Evolutionary conservation across 352 stramenopile species (phyloP), one percentile per base, ranked within the genome.

Genomic region (Pilasporangium apinafurcum): DNA sequence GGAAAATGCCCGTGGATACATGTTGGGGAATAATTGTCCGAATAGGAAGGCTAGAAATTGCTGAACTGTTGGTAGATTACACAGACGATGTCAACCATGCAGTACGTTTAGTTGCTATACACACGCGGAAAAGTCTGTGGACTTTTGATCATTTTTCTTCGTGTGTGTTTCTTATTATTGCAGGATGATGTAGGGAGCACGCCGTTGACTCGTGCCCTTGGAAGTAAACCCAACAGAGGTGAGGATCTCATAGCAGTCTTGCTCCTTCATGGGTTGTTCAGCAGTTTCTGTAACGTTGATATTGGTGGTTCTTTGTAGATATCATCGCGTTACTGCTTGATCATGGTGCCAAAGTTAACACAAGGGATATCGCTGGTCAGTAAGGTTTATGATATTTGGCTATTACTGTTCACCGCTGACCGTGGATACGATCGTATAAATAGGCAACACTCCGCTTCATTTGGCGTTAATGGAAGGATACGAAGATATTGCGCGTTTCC

Each of bases 391-490:
- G n/a, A 5, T 13, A n/a, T 13, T 38, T n/a, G n/a, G n/a, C n/a
- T n/a, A n/a, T n/a, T n/a, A n/a, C n/a, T n/a, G n/a, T n/a, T n/a
- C n/a, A n/a, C n/a, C n/a, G n/a, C n/a, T n/a, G n/a, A n/a, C n/a
- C n/a, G n/a, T n/a, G n/a, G n/a, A n/a, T n/a, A n/a, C n/a, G n/a
- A n/a, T n/a, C 1, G 36, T 37, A 3, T 12, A 22, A 16, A 2
- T 34, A 79, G 77, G 77, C 33, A 89, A 89, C 48, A 81, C 77
- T 14, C 60, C 77, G 10, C 51, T 89, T 30, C 77, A 89, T 21
- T 62, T 89, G 31, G 77, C 77, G 18, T 61, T 89, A 25, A 52
- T 58, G 6, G 77, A 89, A 51, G 73, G 72, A 12, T 60, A 86
- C 34, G 70, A 84, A 16, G 64, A 66, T 26, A 71, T 89, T 38